Percentiles rank a stretch among this genome's conserved stretches.
These are phyloP conservation scores for Cladosporium cucumerinum DNA, from an alignment of 2,329 filamentous ascomycete genomes.

Conservation along the genomic window DNA sequence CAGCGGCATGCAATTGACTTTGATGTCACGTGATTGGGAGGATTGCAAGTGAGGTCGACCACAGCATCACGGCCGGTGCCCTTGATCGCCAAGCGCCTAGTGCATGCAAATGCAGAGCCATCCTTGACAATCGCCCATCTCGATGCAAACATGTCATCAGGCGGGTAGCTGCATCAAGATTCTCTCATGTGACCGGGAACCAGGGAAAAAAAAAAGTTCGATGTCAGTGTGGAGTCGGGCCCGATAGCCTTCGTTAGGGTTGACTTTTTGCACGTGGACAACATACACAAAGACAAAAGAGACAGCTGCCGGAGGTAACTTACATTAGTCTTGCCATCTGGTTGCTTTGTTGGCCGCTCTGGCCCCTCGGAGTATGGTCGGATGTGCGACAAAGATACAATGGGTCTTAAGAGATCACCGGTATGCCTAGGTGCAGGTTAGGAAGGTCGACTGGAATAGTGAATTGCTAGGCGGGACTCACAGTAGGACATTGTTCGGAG, in stretches of 20 bases:
- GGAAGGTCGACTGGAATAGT: background rate
- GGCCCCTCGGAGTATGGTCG: slow-evolving; percentile 9
- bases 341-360: slow-evolving; percentile 4
- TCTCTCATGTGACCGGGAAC: slow-evolving; percentile 7
- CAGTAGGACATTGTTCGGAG: background rate
- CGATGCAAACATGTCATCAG: background rate
- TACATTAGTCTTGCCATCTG: background rate
- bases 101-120: slow-evolving; percentile 7
- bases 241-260: slow-evolving; percentile 1
- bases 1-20: background rate
- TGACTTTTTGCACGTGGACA: background rate
- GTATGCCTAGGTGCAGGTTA: slow-evolving; percentile 6
- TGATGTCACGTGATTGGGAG: slow-evolving; percentile 1
- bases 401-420: slow-evolving; percentile 1
- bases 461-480: background rate
- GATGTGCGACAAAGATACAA: background rate
- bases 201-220: too few relatives aligned
- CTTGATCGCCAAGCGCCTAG: background rate
- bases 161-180: slow-evolving; percentile 5
- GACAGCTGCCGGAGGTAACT: slow-evolving; percentile 2
- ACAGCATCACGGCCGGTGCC: background rate
- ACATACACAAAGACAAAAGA: background rate
- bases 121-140: background rate
- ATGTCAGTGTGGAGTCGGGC: background rate
- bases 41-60: slow-evolving; percentile 1